Evolutionary conservation across 306 rosid genomes (phyloP).

Genomic region (Fragaria vesca): DNA sequence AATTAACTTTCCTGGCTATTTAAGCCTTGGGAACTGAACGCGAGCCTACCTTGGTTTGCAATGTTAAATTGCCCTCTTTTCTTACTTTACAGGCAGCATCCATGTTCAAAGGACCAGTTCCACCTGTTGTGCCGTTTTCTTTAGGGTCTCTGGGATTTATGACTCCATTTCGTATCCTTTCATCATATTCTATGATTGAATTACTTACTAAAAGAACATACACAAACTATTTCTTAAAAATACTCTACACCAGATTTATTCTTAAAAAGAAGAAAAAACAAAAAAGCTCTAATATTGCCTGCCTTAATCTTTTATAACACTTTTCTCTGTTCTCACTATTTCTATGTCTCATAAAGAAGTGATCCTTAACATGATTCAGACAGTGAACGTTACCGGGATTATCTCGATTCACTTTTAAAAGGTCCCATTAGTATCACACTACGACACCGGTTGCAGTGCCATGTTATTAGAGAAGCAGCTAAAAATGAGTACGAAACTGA

Average conservation of each 20-base stretch:
- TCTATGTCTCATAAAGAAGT: slow-evolving; percentile 20
- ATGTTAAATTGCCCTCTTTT: slow-evolving; percentile 14
- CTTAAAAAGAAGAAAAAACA: background rate
- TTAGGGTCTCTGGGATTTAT: slow-evolving; percentile 94
- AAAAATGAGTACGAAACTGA: slow-evolving; percentile 76
- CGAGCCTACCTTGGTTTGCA: background rate
- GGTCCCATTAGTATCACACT: slow-evolving; percentile 91
- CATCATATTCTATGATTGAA: background rate
- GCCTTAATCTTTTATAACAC: background rate
- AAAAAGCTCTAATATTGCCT: background rate
- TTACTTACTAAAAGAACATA: background rate
- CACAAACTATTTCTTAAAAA: background rate
- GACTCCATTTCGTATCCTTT: slow-evolving; percentile 97
- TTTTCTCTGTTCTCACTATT: background rate
- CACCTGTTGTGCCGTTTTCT: slow-evolving; percentile 94
- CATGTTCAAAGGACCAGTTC: slow-evolving; percentile 96
- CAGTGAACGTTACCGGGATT: slow-evolving; percentile 75
- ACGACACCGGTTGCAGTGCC: slow-evolving; percentile 82
- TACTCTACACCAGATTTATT: background rate
- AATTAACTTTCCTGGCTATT: background rate
- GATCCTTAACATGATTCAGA: slow-evolving; percentile 75
- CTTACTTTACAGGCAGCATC: slow-evolving; percentile 85
- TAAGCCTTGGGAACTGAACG: background rate
- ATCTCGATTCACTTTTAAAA: slow-evolving; percentile 69
- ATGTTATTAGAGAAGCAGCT: slow-evolving; percentile 77